Evolutionary conservation across 23 red algal species (phyloP), one percentile per base, ranked within the genome.

Genomic region (Gracilariopsis chorda): DNA sequence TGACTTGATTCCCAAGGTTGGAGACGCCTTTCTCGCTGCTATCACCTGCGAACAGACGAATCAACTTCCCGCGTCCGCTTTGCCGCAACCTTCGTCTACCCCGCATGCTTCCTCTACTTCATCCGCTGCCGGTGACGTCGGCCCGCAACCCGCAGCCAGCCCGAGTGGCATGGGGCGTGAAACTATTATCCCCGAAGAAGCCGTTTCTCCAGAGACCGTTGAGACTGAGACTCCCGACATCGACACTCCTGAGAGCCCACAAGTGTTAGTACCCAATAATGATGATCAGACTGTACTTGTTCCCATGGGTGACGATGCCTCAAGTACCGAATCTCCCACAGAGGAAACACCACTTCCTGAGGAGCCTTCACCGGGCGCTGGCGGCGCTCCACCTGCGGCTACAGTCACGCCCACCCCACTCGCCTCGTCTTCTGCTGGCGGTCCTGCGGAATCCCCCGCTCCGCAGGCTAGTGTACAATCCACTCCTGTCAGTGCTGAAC

Each of bases 21-120:
- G 82, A 25, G 34, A 87, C 62, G 82, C 82, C 13, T 87, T 87
- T 57, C 3, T 87, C 21, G 37, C 82, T 28, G 82, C 82, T 46
- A 70, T 87, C 67, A 87, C 82, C 19, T 87, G 82, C 62, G 46
- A 42, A 73, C 32, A 70, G n/a, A 87, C 82, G 12, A 39, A 3
- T 12, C 2, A 48, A 9, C 70, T 76, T 37, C 70, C 70, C 1
- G 5, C 2, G 28, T 25, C 25, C 2, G 14, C 36, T 33, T 11
- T 3, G 21, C 59, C 59, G 25, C 59, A 64, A 32, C 14, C 59
- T 64, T 64, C 59, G 14, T 14, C 10, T 33, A 64, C 59, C 2
- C 59, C 59, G 14, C 28, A 25, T 30, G 2, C 59, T 13, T n/a
- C n/a, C n/a, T n/a, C n/a, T n/a, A n/a, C n/a, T n/a, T n/a, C n/a